These are phyloP conservation scores for Schizosaccharomyces cryophilus DNA, from an alignment of 805 yeast genomes.

Conservation along the genomic window DNA sequence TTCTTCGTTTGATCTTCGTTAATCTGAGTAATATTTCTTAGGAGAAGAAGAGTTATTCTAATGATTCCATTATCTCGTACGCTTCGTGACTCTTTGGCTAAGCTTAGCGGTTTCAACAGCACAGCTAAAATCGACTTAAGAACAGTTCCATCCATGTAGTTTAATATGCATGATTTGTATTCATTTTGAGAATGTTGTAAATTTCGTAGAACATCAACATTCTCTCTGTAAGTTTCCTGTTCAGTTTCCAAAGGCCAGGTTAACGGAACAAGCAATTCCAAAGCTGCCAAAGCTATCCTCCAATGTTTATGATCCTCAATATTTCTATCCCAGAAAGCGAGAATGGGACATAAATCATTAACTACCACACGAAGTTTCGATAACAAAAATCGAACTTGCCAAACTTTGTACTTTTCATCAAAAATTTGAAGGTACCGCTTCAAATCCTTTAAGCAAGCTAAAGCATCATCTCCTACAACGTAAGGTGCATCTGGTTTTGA, in stretches of 20 bases:
- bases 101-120: slow-evolving; percentile 34
- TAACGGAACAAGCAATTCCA: slow-evolving; percentile 60
- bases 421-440: slow-evolving; percentile 70
- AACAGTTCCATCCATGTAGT: slow-evolving; percentile 32
- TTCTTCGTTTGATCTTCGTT: slow-evolving; percentile 41
- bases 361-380: slow-evolving; percentile 51
- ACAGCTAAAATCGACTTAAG: slow-evolving; percentile 46
- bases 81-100: slow-evolving; percentile 30
- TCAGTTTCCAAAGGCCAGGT: slow-evolving; percentile 66
- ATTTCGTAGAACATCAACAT: slow-evolving; percentile 30
- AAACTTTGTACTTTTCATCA: slow-evolving; percentile 44
- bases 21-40: slow-evolving; percentile 56
- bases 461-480: slow-evolving; percentile 66
- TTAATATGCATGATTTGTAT: slow-evolving; percentile 46
- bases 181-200: slow-evolving; percentile 39
- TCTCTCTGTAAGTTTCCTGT: slow-evolving; percentile 25
- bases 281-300: slow-evolving; percentile 40
- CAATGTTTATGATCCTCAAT: slow-evolving; percentile 18
- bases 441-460: slow-evolving; percentile 64
- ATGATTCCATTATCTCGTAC: slow-evolving; percentile 49
- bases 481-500: slow-evolving; percentile 29
- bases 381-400: slow-evolving; percentile 72
- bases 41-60: slow-evolving; percentile 43
- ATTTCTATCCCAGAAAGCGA: slow-evolving; percentile 42
- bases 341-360: slow-evolving; percentile 49